Conservation (phyloP, 495 filamentous ascomycete species). For the Peziza echinospora region DNA sequence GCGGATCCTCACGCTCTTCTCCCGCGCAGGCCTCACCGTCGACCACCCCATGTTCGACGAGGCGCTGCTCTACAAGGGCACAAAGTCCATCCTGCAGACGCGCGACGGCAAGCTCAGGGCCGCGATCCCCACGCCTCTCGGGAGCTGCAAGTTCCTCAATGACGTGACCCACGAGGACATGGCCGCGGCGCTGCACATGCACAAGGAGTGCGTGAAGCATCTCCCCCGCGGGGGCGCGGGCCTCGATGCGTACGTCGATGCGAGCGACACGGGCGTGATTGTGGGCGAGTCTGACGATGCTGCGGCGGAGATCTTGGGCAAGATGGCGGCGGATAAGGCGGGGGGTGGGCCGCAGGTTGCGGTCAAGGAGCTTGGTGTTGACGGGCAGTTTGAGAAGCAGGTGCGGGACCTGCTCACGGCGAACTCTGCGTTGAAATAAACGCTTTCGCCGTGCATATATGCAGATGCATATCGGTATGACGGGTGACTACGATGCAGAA, state of each 20-base stretch:
- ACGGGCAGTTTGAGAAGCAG: too few relatives aligned
- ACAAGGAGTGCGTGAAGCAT: slow-evolving; percentile 32
- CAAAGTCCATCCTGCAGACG: slow-evolving; percentile 39
- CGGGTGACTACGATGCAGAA: too few relatives aligned
- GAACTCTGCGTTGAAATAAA: too few relatives aligned
- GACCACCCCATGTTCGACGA: slow-evolving; percentile 40
- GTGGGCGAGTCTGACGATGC: too few relatives aligned
- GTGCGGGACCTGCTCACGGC: too few relatives aligned
- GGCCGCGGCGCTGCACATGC: slow-evolving; percentile 27
- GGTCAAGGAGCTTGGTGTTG: too few relatives aligned
- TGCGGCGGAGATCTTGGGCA: too few relatives aligned
- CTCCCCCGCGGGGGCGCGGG: slow-evolving; percentile 36
- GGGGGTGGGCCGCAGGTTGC: too few relatives aligned
- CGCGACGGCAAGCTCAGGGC: slow-evolving; percentile 37
- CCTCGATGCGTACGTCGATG: slow-evolving; percentile 38
- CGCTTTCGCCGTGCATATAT: too few relatives aligned
- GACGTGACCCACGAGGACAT: slow-evolving; percentile 31
- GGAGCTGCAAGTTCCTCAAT: slow-evolving; percentile 36
- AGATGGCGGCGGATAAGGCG: too few relatives aligned
- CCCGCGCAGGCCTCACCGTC: slow-evolving; percentile 38
- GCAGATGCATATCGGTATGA: too few relatives aligned
- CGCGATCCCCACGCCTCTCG: slow-evolving; percentile 35
- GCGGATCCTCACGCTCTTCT: slow-evolving; percentile 36
- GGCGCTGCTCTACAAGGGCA: slow-evolving; percentile 34
- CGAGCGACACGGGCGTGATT: too few relatives aligned